Evolutionary conservation across 768 basidiomycete species (phyloP).

Genomic region (Naganishia vaughanmartiniae): DNA sequence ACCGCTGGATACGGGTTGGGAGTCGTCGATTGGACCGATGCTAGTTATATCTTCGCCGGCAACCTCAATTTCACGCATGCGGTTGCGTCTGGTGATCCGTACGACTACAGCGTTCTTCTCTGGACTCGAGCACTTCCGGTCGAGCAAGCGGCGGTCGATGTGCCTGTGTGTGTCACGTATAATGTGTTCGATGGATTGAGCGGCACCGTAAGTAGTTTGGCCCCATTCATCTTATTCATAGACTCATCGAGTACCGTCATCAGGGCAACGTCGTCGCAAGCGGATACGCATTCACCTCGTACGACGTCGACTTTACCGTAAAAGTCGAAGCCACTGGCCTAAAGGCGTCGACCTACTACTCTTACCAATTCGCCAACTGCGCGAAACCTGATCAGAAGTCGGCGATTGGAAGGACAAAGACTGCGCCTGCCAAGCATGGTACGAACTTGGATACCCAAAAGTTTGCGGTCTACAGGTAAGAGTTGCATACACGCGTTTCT

Average conservation of each 20-base stretch:
- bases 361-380: slow-evolving; percentile 62
- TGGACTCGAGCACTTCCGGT: slow-evolving; percentile 62
- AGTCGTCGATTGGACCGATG: slow-evolving; percentile 33
- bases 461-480: slow-evolving; percentile 60
- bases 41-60: slow-evolving; percentile 33
- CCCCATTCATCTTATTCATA: not conserved
- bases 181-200: slow-evolving; percentile 51
- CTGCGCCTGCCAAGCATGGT: slow-evolving; percentile 57
- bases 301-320: slow-evolving; percentile 63
- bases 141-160: slow-evolving; percentile 54
- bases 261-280: slow-evolving; percentile 53
- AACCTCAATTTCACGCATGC: slow-evolving; percentile 33
- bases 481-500: slow-evolving; percentile 57
- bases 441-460: slow-evolving; percentile 59
- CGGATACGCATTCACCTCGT: slow-evolving; percentile 57
- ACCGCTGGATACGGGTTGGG: slow-evolving; percentile 33
- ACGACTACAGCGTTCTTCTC: slow-evolving; percentile 60
- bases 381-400: slow-evolving; percentile 56
- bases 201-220: slow-evolving; percentile 3
- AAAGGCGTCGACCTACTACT: slow-evolving; percentile 60
- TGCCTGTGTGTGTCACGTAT: slow-evolving; percentile 60
- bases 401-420: slow-evolving; percentile 59
- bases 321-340: slow-evolving; percentile 62
- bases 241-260: not conserved
- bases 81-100: slow-evolving; percentile 58